Base-by-base conservation (phyloP, 208 protist species). In the Porcisia deanei region DNA sequence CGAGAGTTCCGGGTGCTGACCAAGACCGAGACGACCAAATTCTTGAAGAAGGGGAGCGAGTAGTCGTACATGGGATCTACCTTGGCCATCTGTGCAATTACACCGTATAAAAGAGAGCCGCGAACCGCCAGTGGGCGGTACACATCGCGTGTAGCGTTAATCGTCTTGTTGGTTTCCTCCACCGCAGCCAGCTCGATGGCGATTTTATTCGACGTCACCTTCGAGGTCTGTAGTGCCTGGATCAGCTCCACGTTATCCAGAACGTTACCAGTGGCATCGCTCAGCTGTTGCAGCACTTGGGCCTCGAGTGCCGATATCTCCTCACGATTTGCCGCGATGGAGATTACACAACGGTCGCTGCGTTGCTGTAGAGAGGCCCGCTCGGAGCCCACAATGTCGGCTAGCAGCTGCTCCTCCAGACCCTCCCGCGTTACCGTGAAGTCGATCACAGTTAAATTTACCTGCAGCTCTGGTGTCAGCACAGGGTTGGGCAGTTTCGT, bases 231-330 rank as follows among this genome's bases (percentile, higher is more conserved):
- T 18, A 99, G 85, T 5, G 97, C 95, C 78, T 96, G 90, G 72
- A 99, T 98, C 41, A 99, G 92, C 37, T 88, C 87, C 30, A 98
- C 89, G 85, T 99, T 98, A 78, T 99, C 97, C 37, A 99, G 89
- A 58, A 99, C 96, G 72, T 99, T 97, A 49, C 97, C 98, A 52
- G 91, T 91, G 14, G 96, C 94, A 63, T 93, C 89, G 69, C 91
- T 91, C 41, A 99, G 87, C 81, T 98, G 88, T 75, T 87, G 83
- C 68, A 99, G 88, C 69, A 99, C 98, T 78, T 96, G 89, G 63
- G 96, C 94, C 85, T 98, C 95, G 54, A 99, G 80, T 41, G 93
- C 96, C 43, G 92, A 87, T 37, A 99, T 91, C 86, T 98, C 89
- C 82, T 96, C 91, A 37, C 96, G 91, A 78, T 97, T 97, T 39